Evolutionary conservation across 768 basidiomycete species (phyloP), one percentile per base, ranked within the genome.

Genomic region (Amyloporia xantha): DNA sequence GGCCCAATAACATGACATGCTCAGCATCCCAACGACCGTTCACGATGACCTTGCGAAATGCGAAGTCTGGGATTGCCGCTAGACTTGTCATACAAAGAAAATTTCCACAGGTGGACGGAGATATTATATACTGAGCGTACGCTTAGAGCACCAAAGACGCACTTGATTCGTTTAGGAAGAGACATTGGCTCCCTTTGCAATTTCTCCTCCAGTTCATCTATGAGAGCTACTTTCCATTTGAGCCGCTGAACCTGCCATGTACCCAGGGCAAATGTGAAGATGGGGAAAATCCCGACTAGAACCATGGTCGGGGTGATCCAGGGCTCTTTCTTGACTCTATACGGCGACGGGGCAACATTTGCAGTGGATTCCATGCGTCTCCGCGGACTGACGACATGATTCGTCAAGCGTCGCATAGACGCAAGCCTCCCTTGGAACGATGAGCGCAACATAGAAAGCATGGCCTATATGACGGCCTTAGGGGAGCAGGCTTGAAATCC

Each of bases 171-270:
- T 40, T 74, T 76, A 1, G 96, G 96, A 24, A 99, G 70, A 21
- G 71, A 60, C 48, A 99, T 77, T 1, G 95, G 86, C 26, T 78
- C 80, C 13, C 86, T 73, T 53, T 85, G 76, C 28, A 98, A 69
- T 67, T 96, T 95, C 66, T 89, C 83, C 63, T 96, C 87, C 28
- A 98, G 74, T 59, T 97, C 90, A 55, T 96, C 90, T 53, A 98
- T 97, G 44, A 99, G 74, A 45, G 81, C 79, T 39, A 95, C 72
- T 68, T 99, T 99, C 96, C 96, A 99, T 64, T 89, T 79, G 25
- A 98, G 76, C 41, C 96, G 81, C 58, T 90, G 79, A 26, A 99
- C 71, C 68, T 99, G 96, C 95, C 95, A 98, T 17, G 81, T 79
- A 15, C 96, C 95, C 52, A 99, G 71, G 13, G 76, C 86, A 56